These are phyloP conservation scores for Glaciozyma antarctica DNA, from an alignment of 768 basidiomycete species.

Conservation along the genomic window DNA sequence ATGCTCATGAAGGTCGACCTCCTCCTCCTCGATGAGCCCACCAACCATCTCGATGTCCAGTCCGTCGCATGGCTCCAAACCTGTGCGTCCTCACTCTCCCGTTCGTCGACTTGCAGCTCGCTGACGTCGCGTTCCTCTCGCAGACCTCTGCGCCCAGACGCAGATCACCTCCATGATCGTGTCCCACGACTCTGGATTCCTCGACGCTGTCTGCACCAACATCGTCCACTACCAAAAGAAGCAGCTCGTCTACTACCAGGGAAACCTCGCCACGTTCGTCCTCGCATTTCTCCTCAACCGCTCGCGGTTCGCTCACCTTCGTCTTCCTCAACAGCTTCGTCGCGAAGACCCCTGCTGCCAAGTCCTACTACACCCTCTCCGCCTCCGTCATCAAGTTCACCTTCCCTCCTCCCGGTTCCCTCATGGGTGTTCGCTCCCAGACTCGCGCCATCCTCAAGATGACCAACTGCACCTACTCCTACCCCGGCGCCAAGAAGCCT, in stretches of 20 bases:
- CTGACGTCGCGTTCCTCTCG: not conserved
- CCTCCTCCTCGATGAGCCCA: slow-evolving; percentile 51
- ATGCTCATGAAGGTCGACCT: slow-evolving; percentile 82
- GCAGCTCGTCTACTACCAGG: slow-evolving; percentile 90
- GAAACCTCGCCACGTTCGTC: slow-evolving; percentile 61
- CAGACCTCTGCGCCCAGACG: slow-evolving; percentile 60
- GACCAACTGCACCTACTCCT: slow-evolving; percentile 82
- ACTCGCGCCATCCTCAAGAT: slow-evolving; percentile 93
- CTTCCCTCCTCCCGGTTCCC: slow-evolving; percentile 87
- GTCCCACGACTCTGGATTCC: slow-evolving; percentile 94
- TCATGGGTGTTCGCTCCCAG: slow-evolving; percentile 94
- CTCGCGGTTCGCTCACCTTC: slow-evolving; percentile 43
- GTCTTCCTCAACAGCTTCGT: slow-evolving; percentile 42
- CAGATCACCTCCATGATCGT: slow-evolving; percentile 85
- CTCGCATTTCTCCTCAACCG: too few relatives aligned
- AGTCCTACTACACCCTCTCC: slow-evolving; percentile 90
- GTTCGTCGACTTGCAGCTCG: not conserved
- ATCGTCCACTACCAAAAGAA: slow-evolving; percentile 95
- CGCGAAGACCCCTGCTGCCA: slow-evolving; percentile 78
- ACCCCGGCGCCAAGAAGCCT: slow-evolving; percentile 70
- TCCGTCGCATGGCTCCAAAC: slow-evolving; percentile 89
- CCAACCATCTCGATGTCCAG: slow-evolving; percentile 45
- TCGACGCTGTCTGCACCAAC: slow-evolving; percentile 91
- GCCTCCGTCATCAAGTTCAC: slow-evolving; percentile 89
- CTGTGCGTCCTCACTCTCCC: slow-evolving; percentile 37